Evolutionary conservation across 441 rosid species (phyloP), one percentile per base, ranked within the genome.

Genomic region (Gossypium davidsonii): DNA sequence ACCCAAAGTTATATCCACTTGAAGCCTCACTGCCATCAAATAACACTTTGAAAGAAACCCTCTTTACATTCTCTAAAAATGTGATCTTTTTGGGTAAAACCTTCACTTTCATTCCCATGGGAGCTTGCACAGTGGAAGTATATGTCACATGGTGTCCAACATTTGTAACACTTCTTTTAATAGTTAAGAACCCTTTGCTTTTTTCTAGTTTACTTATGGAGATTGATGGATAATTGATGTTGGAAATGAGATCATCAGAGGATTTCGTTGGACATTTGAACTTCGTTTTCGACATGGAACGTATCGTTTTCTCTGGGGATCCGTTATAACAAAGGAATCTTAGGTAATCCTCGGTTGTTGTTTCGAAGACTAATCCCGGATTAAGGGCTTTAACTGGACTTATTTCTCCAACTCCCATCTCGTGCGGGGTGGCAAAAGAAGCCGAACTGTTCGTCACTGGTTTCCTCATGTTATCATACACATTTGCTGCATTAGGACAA

Each of bases 311-410:
- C 63, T 84, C 80, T 7, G 90, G 63, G 62, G 85, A 90, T 26
- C 91, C 90, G 9, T 44, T 67, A 67, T 81, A 89, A 74, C 96
- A 89, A 11, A 89, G 91, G 81, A 89, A 90, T 9, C 71, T 72
- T 20, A 90, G 83, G 73, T 83, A 85, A 63, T 92, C 92, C 21
- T 74, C 18, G 0, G 72, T 70, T 21, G 83, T 82, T 56, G 94
- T 88, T 77, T 89, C 85, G 20, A 85, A 89, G 18, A 89, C 89
- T 67, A 92, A 67, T 31, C 97, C 97, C 15, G 97, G 97, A 64
- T 86, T 71, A 17, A 89, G 85, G 21, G 94, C 93, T 73, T 67
- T 82, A 3, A 70, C 62, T 2, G 90, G 96, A 59, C 67, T 83
- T 46, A 90, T 81, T 79, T 89, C 93, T 64, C 94, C 97, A 7